These are phyloP conservation scores for Metschnikowia lochheadii DNA, from an alignment of 805 yeast genomes.

Conservation along the genomic window DNA sequence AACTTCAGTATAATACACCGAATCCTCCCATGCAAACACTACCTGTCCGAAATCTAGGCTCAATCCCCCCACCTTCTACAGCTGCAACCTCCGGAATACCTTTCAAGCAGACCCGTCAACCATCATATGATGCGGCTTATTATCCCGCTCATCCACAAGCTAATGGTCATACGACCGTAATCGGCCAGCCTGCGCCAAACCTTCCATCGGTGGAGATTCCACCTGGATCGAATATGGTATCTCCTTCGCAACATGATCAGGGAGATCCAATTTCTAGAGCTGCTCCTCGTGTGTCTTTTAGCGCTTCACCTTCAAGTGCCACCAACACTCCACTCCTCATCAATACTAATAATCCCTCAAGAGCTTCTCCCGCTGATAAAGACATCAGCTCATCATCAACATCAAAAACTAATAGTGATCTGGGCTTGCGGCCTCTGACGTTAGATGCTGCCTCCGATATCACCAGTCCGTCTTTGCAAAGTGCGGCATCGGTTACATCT, in stretches of 20 bases:
- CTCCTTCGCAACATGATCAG: background rate
- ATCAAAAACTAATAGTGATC: background rate
- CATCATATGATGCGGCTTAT: background rate
- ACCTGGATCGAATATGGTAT: background rate
- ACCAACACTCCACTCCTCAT: background rate
- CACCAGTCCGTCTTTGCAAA: slow-evolving; percentile 3
- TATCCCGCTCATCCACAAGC: background rate
- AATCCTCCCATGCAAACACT: background rate
- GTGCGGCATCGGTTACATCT: background rate
- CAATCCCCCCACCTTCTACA: background rate
- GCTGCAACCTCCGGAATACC: background rate
- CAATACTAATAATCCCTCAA: background rate
- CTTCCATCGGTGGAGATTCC: background rate
- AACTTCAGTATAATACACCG: background rate
- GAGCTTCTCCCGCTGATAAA: background rate
- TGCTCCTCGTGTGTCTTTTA: background rate
- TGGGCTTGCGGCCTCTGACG: background rate
- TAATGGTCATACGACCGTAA: background rate
- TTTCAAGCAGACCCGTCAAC: background rate
- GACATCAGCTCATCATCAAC: background rate
- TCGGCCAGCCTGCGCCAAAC: background rate
- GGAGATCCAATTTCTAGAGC: background rate
- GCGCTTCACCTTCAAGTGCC: background rate
- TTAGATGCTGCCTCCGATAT: background rate
- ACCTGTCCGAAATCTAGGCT: background rate